Evolutionary conservation across 352 stramenopile genomes (phyloP), one percentile per base, ranked within the genome.

Genomic region (Pythium folliculosum): DNA sequence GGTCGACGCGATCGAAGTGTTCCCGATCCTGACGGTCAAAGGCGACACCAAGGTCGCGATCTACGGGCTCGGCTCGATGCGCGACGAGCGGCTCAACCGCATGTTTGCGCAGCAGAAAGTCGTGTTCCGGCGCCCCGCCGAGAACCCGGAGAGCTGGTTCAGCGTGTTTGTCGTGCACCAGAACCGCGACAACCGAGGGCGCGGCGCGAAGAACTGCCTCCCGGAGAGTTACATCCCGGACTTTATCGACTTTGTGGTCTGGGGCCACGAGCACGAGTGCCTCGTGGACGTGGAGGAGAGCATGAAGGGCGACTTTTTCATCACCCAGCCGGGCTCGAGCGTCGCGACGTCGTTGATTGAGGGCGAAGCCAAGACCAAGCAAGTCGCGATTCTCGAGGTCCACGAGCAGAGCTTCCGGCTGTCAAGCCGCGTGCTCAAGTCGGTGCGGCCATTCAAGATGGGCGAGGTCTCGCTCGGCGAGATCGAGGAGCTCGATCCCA

Each of bases 151-250:
- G 47, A 61, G 83, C 22, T 99, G 95, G 92, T 99, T 99, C 73
- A 99, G 98, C 72, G 95, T 99, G 35, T 99, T 99, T 75, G 89
- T 99, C 6, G 82, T 99, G 27, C 97, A 99, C 80, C 98, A 99
- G 83, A 99, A 99, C 80, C 88, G 97, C 60, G 95, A 99, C 74
- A 82, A 97, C 43, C 90, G 94, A 63, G 82, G 92, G 38, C 76
- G 86, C 21, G 96, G 96, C 30, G 75, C 70, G 23, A 99, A 99
- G 78, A 99, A 99, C 69, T 99, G 96, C 69, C 82, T 99, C 14
- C 95, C 97, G 25, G 97, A 99, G 78, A 94, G 85, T 60, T 97
- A 99, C 81, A 99, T 99, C 44, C 98, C 98, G 0, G 86, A 98
- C 54, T 99, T 99, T 81, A 99, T 99, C 71, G 96, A 99, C 71